Evolutionary conservation across 2,329 filamentous ascomycete genomes (phyloP).

Genomic region (Alternaria alternata): DNA sequence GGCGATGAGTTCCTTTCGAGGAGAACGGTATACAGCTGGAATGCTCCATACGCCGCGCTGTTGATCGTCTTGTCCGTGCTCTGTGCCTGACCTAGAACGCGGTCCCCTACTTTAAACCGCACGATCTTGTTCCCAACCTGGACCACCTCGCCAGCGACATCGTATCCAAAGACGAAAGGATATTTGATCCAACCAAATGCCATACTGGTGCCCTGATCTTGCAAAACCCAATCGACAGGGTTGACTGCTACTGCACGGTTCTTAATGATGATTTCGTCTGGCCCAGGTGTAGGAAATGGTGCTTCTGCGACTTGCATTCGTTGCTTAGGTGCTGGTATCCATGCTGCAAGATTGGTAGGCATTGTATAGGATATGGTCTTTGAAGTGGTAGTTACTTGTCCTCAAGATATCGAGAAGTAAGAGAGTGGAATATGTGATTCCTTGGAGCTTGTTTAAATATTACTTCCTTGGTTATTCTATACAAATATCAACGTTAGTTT

Average conservation of each 20-base stretch:
- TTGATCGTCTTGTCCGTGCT: constrained; percentile 13
- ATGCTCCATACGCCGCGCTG: constrained; percentile 32
- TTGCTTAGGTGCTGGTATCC: constrained; percentile 30
- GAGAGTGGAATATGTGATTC: neutral
- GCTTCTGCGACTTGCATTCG: constrained; percentile 30
- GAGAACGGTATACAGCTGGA: constrained; percentile 60
- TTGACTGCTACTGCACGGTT: constrained; percentile 54
- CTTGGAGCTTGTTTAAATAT: too few species aligned
- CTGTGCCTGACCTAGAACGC: constrained; percentile 47
- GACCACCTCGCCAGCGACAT: constrained; percentile 55
- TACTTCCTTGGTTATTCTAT: too few species aligned
- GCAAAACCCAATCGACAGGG: constrained; percentile 54
- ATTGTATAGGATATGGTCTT: neutral
- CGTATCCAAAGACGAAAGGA: constrained; percentile 42
- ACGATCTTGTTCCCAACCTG: constrained; percentile 53
- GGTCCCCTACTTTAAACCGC: constrained; percentile 53
- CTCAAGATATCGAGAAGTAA: neutral
- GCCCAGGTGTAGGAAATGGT: constrained; percentile 46
- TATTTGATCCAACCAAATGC: constrained; percentile 14
- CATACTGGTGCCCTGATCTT: constrained; percentile 29
- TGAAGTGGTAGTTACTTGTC: neutral
- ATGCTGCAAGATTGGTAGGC: constrained; percentile 6
- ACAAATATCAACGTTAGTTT: neutral
- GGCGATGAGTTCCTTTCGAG: constrained; percentile 57
- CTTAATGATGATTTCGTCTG: constrained; percentile 52